phyloP scores from a whole-genome alignment of 495 filamentous ascomycete genomes.

The Astrothelium macrocarpum region DNA sequence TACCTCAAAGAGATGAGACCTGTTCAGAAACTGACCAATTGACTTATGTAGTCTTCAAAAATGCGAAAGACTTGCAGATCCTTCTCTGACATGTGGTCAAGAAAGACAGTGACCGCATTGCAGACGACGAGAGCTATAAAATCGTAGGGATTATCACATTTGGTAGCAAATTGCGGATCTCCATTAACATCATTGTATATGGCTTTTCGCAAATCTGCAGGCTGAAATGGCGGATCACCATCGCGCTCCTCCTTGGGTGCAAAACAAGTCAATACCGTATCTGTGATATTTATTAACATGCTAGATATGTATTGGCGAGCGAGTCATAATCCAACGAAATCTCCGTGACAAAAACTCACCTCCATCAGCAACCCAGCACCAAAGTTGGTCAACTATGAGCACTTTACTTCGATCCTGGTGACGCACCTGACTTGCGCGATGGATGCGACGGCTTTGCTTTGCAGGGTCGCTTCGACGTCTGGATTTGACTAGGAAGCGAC shows the following conservation, averaged over 20 bases:
- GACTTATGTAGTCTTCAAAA: conserved; percentile 6
- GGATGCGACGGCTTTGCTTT: background rate
- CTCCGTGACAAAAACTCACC: background rate
- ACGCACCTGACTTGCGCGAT: background rate
- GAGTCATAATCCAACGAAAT: too few relatives aligned
- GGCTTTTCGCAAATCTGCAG: background rate
- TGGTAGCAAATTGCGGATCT: background rate
- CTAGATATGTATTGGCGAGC: too few relatives aligned
- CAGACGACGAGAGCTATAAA: background rate
- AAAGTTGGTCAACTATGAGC: background rate
- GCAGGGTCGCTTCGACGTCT: background rate
- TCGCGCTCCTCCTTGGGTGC: conserved; percentile 1
- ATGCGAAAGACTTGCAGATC: conserved; percentile 4
- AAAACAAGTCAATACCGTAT: background rate
- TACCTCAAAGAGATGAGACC: background rate
- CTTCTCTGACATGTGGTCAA: background rate
- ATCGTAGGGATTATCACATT: conserved; percentile 4
- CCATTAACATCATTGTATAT: conserved; percentile 1
- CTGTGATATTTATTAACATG: background rate
- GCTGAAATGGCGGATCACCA: background rate
- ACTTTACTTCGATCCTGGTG: conserved; percentile 3
- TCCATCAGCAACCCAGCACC: conserved; percentile 5
- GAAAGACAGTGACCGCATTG: background rate
- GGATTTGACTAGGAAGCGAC: background rate
- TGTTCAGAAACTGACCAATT: background rate